Base-by-base conservation (phyloP, 116 monocot species). In the Dioscorea cayenensis region DNA sequence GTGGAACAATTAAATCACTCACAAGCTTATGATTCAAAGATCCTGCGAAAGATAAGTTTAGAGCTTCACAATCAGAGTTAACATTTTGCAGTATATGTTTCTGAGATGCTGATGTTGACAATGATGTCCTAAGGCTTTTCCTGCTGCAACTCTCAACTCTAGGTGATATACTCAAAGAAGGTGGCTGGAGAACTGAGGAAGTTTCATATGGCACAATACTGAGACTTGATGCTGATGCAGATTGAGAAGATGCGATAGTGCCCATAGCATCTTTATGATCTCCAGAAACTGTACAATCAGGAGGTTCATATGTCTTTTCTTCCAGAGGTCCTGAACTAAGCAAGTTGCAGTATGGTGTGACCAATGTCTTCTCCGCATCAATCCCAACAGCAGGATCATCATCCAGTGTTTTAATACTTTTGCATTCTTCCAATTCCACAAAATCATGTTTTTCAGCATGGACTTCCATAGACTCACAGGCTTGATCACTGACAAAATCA, bases 111-210 rank as follows among this genome's bases (percentile, higher is more conserved):
- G 91, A 83, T 37, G 65, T 67, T 52, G 79, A 72, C 28, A 79
- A 79, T 27, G 91, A 82, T 49, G 76, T 85, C 68, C 79, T 85
- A 11, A 82, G 79, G 70, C 81, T 84, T 78, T 91, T 86, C 69
- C 82, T 72, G 66, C 76, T 82, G 21, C 48, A 75, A 70, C 51
- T 89, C 19, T 83, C 81, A 73, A 72, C 69, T 63, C 66, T 72
- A 49, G 82, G 77, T 12, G 88, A 84, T n/a, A 67, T 38, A 49
- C 72, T 83, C 65, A 76, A 76, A 35, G 65, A 73, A 73, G 87
- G 81, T 66, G 64, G 71, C 51, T 76, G 70, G 10, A 71, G 69
- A 65, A 63, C 55, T 29, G 69, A 69, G 14, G 79, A 77, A 72
- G 55, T 62, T 35, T 86, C 67, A 23, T 29, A 82, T 28, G 83